phyloP scores from a whole-genome alignment of 148 eudicot genomes.

The Euryodendron excelsum region DNA sequence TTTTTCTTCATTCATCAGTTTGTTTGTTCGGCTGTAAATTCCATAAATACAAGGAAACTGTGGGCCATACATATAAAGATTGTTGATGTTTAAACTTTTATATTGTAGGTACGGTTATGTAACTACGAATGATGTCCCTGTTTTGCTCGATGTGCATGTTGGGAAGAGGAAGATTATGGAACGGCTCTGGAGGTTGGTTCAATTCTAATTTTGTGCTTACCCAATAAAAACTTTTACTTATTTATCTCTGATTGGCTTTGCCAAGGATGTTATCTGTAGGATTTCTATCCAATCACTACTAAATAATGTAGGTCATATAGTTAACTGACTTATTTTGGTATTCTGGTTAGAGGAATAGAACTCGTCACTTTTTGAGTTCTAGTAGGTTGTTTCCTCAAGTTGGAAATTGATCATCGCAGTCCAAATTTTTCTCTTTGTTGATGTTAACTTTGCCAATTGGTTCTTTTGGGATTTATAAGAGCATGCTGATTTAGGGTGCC shows the following conservation, averaged over 20 bases:
- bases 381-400: neutral
- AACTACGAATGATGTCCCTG: slow-evolving; percentile 15
- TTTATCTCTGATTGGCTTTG: neutral
- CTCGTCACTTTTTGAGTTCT: too few relatives aligned
- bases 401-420: neutral
- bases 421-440: neutral
- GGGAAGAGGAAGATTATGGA: slow-evolving; percentile 11
- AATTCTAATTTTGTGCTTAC: neutral
- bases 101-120: slow-evolving; percentile 18
- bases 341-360: too few relatives aligned
- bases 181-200: slow-evolving; percentile 21
- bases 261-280: neutral
- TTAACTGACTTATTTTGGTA: too few relatives aligned
- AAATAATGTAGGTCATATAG: neutral
- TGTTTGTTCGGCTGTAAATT: too few relatives aligned
- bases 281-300: neutral
- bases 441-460: neutral
- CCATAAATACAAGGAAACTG: too few relatives aligned
- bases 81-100: neutral
- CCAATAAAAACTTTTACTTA: neutral
- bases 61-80: too few relatives aligned
- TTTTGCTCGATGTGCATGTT: slow-evolving; percentile 15
- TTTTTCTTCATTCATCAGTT: neutral
- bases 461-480: neutral
- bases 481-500: neutral